Evolutionary conservation across 179 eudicot genomes (phyloP), one percentile per base, ranked within the genome.

Genomic region (Amaranthus tricolor): DNA sequence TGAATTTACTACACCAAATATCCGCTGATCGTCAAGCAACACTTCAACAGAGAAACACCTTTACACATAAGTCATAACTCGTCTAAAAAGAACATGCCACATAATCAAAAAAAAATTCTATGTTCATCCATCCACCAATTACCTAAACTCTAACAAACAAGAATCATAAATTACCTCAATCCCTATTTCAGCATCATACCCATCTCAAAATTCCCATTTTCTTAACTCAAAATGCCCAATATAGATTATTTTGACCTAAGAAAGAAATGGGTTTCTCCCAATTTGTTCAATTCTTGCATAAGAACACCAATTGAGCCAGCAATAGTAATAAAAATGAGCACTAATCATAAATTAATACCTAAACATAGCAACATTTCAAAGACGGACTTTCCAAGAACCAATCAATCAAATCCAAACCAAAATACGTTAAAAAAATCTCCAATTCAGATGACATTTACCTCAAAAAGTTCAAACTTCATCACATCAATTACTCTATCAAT

Each of bases 311-410:
- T 53, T 52, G 60, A 16, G 70, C 11, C 61, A 47, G 40, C 54
- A 77, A 70, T 67, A 74, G 51, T 68, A 49, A 79, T 31, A 13
- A 73, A 43, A 77, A 57, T 77, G 70, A 72, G 75, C 78, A 68
- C 72, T 61, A 47, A 12, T 19, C 40, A 31, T 2, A 31, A 31
- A 31, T 31, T 31, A 31, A 31, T 17, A 65, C 17, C 53, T 16
- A 55, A 10, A 11, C 11, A 45, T 31, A n/a, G 31, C 17, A 48
- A 57, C 68, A 59, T 56, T 52, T 57, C 21, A 48, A 48, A 61
- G 61, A 61, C 13, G 58, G 80, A 19, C 63, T 17, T 24, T 45
- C 72, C 44, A 54, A 66, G 17, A 68, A 77, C 45, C 74, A 80
- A 75, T 49, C 75, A 48, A 74, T 66, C 24, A 76, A 9, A 48